Evolutionary conservation across 140 eudicot species (phyloP).

Genomic region (Ambrosia hybrid): DNA sequence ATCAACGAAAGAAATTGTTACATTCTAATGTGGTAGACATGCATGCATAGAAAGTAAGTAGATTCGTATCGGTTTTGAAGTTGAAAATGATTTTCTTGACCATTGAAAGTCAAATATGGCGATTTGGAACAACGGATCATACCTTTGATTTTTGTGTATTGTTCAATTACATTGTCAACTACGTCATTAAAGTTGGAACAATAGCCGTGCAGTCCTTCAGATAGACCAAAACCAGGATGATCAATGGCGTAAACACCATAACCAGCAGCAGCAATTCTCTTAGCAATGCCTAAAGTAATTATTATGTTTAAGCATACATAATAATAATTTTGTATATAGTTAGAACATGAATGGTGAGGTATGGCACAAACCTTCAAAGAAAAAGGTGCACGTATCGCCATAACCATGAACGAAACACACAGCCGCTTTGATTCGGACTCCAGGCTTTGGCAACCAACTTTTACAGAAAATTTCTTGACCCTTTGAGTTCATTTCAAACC

Average conservation of each 20-base stretch:
- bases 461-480: conserved; percentile 90
- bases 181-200: conserved; percentile 59
- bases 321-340: neutral
- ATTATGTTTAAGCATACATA: neutral
- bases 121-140: conserved; percentile 3
- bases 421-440: conserved; percentile 75
- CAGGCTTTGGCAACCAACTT: conserved; percentile 92
- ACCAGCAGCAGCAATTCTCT: conserved; percentile 76
- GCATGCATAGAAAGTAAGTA: neutral
- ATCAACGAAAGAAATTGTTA: neutral
- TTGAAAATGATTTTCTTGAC: conserved; percentile 9
- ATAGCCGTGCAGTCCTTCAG: conserved; percentile 93
- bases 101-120: conserved; percentile 13
- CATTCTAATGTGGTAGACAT: conserved; percentile 5
- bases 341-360: neutral
- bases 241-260: conserved; percentile 94
- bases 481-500: conserved; percentile 80
- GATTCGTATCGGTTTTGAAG: neutral
- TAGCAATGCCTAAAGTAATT: conserved; percentile 71
- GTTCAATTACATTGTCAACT: conserved; percentile 85
- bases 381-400: conserved; percentile 97
- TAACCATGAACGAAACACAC: conserved; percentile 96
- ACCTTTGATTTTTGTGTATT: conserved; percentile 81
- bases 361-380: conserved; percentile 83
- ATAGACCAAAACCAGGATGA: conserved; percentile 97